Conservation (phyloP, 805 yeast species). For the Wickerhamomyces strasburgensis region DNA sequence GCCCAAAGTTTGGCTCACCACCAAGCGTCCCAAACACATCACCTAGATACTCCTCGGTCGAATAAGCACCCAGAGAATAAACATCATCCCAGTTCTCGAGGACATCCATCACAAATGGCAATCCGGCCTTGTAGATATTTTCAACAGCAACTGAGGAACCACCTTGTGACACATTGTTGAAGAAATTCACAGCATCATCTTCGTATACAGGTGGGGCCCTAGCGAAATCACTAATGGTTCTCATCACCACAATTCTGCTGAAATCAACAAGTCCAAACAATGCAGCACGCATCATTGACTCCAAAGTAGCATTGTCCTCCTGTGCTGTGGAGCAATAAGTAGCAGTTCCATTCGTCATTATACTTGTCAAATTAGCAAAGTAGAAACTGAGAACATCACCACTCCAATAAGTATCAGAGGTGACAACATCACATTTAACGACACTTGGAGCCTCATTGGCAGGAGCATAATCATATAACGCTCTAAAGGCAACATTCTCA, state of each 20-base stretch:
- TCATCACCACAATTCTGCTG: constrained; percentile 9
- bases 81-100: constrained; percentile 12
- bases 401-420: constrained; percentile 13
- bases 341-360: constrained; percentile 13
- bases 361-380: constrained; percentile 12
- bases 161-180: constrained; percentile 13
- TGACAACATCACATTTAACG: constrained; percentile 11
- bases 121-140: constrained; percentile 12
- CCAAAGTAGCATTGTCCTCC: constrained; percentile 14
- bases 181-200: constrained; percentile 12
- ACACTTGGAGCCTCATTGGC: constrained; percentile 10
- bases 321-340: constrained; percentile 14
- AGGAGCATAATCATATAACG: constrained; percentile 11
- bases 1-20: constrained; percentile 13
- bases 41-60: constrained; percentile 12
- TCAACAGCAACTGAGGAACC: constrained; percentile 11
- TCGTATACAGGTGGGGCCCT: constrained; percentile 9
- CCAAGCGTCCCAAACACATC: constrained; percentile 16
- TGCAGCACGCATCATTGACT: constrained; percentile 13
- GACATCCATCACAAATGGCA: constrained; percentile 14
- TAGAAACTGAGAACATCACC: constrained; percentile 12
- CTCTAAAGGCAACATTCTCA: constrained; percentile 9
- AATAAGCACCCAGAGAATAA: constrained; percentile 8
- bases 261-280: constrained; percentile 10
- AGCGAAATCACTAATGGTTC: constrained; percentile 12